Conservation (phyloP, 2,329 filamentous ascomycete species). For the Pseudocercospora crystallina region DNA sequence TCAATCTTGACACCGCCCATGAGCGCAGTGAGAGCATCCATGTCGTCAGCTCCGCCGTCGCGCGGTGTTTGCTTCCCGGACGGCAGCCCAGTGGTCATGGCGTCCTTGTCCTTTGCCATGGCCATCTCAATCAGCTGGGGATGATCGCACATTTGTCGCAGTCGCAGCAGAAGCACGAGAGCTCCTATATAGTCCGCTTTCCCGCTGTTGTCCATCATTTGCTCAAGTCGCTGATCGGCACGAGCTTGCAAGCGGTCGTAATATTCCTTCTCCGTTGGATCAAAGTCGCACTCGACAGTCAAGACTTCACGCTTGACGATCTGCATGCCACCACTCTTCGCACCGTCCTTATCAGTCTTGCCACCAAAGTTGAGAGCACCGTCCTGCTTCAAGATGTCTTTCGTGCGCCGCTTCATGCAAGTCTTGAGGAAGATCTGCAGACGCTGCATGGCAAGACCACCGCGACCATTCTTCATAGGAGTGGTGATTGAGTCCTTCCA, state of each 20-base stretch:
- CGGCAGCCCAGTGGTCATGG: constrained; percentile 60
- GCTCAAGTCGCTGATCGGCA: constrained; percentile 80
- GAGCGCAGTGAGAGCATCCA: constrained; percentile 82
- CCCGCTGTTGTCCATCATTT: constrained; percentile 74
- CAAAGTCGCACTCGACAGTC: constrained; percentile 74
- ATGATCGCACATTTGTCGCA: constrained; percentile 94
- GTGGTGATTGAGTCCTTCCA: constrained; percentile 91
- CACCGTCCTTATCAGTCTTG: constrained; percentile 55
- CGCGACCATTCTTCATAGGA: constrained; percentile 86
- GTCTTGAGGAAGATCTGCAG: constrained; percentile 82
- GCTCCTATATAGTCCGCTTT: constrained; percentile 90
- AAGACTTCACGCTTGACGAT: constrained; percentile 90
- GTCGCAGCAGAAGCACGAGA: constrained; percentile 82
- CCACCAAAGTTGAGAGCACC: constrained; percentile 77
- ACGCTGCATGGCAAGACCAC: constrained; percentile 82
- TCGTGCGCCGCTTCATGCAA: constrained; percentile 98
- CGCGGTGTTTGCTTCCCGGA: constrained; percentile 45
- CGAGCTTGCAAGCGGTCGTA: constrained; percentile 81
- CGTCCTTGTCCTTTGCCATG: constrained; percentile 83
- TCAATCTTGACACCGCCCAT: constrained; percentile 80
- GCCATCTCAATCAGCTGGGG: constrained; percentile 83
- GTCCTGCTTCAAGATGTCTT: constrained; percentile 89
- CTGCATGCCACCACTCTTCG: constrained; percentile 69
- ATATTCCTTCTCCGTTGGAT: constrained; percentile 76
- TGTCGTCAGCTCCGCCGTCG: constrained; percentile 57